These are phyloP conservation scores for Zoysia pacifica DNA, from an alignment of 176 grass and related monocot species.

Conservation along the genomic window DNA sequence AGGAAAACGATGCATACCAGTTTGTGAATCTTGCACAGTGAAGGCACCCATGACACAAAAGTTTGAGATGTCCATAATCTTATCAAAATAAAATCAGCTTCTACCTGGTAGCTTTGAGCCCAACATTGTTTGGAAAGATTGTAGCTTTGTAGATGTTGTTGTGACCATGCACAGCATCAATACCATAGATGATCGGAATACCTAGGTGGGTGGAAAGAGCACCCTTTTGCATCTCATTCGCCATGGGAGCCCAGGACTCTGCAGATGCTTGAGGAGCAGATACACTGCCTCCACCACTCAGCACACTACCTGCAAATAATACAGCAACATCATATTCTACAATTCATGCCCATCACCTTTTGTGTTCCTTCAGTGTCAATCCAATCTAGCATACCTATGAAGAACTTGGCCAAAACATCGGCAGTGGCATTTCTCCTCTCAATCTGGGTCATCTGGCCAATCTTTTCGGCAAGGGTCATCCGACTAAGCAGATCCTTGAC, in stretches of 20 bases:
- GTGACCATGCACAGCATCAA: conserved; percentile 74
- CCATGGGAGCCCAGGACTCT: conserved; percentile 51
- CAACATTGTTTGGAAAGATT: conserved; percentile 71
- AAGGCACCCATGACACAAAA: not conserved
- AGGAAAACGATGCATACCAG: not conserved
- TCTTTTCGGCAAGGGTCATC: conserved; percentile 86
- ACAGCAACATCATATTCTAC: conserved; percentile 4
- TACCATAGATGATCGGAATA: conserved; percentile 72
- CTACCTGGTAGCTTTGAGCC: conserved; percentile 75
- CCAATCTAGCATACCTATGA: conserved; percentile 51
- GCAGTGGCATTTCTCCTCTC: conserved; percentile 60
- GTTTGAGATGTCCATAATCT: not conserved
- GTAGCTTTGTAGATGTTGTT: conserved; percentile 67
- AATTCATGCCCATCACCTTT: not conserved
- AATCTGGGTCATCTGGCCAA: conserved; percentile 85
- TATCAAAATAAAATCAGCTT: not conserved
- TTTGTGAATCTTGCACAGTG: not conserved
- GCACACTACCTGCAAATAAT: conserved; percentile 56
- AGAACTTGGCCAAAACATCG: conserved; percentile 58
- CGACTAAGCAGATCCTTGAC: conserved; percentile 60
- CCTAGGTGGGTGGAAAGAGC: conserved; percentile 71
- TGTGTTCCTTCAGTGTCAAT: not conserved
- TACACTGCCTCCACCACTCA: conserved; percentile 69
- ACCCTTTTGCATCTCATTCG: conserved; percentile 54
- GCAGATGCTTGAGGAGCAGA: conserved; percentile 63